phyloP scores from a whole-genome alignment of 805 yeast species.

The Starmerella vitae region DNA sequence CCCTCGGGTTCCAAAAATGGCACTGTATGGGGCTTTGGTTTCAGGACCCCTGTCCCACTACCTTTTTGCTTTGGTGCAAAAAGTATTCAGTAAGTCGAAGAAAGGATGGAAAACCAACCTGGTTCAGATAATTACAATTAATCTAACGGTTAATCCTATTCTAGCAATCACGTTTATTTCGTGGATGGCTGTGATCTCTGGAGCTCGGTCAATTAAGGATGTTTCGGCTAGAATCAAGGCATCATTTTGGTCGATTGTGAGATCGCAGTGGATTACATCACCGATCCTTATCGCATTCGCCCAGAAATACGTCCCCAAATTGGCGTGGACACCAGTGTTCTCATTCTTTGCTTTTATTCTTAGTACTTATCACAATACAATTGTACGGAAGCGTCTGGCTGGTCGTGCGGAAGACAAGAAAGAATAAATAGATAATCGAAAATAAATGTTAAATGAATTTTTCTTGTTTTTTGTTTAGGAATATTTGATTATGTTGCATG shows the following conservation, averaged over 20 bases:
- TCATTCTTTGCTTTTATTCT: constrained; percentile 29
- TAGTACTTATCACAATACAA: constrained; percentile 29
- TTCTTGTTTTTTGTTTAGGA: no score
- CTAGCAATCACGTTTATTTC: constrained; percentile 24
- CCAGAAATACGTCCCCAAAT: constrained; percentile 29
- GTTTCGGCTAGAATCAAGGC: constrained; percentile 24
- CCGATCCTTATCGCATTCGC: constrained; percentile 29
- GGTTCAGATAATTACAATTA: constrained; percentile 28
- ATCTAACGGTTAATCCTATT: constrained; percentile 27
- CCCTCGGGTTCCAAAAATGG: constrained; percentile 29
- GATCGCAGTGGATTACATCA: constrained; percentile 28
- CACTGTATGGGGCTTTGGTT: constrained; percentile 28
- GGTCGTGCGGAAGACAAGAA: constrained; percentile 1
- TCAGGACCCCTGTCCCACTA: constrained; percentile 30
- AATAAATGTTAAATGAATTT: no score
- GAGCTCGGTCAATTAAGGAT: constrained; percentile 25
- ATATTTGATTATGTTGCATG: no score
- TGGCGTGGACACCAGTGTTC: constrained; percentile 32
- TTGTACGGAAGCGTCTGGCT: constrained; percentile 24
- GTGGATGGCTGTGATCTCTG: constrained; percentile 29
- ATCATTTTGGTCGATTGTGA: constrained; percentile 26
- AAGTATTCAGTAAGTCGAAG: constrained; percentile 26
- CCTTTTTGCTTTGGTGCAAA: constrained; percentile 25
- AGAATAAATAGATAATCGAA: no score
- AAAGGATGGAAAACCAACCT: constrained; percentile 18